A percentile compares a stretch with the other conserved stretches of the same genome.
Conservation (phyloP, 164 flowering plant genomes). For the Hamamelis virginiana region DNA sequence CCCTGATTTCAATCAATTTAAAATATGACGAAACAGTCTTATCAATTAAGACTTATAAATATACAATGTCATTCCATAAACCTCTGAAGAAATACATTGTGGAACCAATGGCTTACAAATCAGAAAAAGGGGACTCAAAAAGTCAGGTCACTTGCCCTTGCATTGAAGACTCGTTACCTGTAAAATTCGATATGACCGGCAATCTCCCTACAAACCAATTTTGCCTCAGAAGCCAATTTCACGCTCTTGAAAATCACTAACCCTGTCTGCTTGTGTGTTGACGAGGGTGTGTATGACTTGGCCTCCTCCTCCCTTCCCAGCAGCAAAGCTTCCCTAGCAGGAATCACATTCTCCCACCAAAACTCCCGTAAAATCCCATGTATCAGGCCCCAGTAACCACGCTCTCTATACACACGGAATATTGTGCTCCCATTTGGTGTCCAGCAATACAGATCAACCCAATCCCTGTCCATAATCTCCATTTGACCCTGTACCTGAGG, state of each 20-base stretch:
- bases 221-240: slow-evolving; percentile 62
- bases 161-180: slow-evolving; percentile 21
- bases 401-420: slow-evolving; percentile 67
- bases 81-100: background rate
- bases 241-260: slow-evolving; percentile 55
- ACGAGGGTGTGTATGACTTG: slow-evolving; percentile 46
- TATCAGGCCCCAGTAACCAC: slow-evolving; percentile 73
- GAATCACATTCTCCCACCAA: slow-evolving; percentile 96
- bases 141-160: background rate
- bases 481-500: slow-evolving; percentile 98
- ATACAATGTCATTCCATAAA: background rate
- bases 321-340: slow-evolving; percentile 73
- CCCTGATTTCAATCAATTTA: background rate
- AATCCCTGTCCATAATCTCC: slow-evolving; percentile 90
- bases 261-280: slow-evolving; percentile 77
- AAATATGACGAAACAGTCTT: background rate
- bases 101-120: too few species aligned
- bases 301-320: slow-evolving; percentile 57
- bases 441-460: slow-evolving; percentile 98
- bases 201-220: slow-evolving; percentile 72
- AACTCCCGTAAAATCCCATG: slow-evolving; percentile 76
- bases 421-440: slow-evolving; percentile 86
- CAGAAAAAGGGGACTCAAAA: too few species aligned
- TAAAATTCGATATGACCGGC: slow-evolving; percentile 76
- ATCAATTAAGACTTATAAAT: background rate